Base-by-base conservation (phyloP, 2,329 filamentous ascomycete genomes). In the Trichoderma hamatum region DNA sequence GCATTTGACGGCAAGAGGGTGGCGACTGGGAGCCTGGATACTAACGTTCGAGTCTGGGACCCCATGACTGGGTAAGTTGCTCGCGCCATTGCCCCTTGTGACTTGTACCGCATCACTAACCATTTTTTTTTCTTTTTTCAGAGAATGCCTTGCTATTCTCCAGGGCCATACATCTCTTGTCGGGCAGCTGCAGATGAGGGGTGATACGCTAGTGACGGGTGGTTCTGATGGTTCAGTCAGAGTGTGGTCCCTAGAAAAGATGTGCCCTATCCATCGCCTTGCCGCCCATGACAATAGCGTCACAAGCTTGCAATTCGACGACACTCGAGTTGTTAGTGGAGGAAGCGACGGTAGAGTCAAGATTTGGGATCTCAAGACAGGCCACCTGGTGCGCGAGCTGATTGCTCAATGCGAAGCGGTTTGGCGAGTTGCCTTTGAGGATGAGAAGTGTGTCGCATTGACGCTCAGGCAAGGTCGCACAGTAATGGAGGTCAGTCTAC, bases 261-360 rank as follows among this genome's bases (percentile, higher is more conserved):
- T 95, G 86, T 90, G 91, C 70, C 92, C 96, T 0, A 97, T 99
- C 70, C 96, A 99, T 81, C 89, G 96, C 56, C 85, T 99, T 63
- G 96, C 96, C 51, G 96, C 96, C 3, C 96, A 99, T 78, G 96
- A 99, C 80, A 99, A 99, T 80, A 97, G 94, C 78, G 96, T 99
- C 65, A 99, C 96, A 1, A 97, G 94, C 79, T 83, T 99, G 73
- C 96, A 99, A 77, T 99, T 99, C 78, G 96, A 99, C 76, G 94
- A 97, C 77, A 94, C 92, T 28, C 88, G 96, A 67, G 96, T 99
- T 70, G 94, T 99, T 68, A 97, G 93, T 77, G 96, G 96, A 74
- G 96, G 96, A 61, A 97, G 93, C 75, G 96, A 99, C 80, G 96
- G 96, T n/a, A 88, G 96, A 65, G 96, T 99, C 72, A 99, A 98